These are phyloP conservation scores for Mucor velutinosus DNA, from an alignment of 371 early-diverging fungal species.

Conservation along the genomic window DNA sequence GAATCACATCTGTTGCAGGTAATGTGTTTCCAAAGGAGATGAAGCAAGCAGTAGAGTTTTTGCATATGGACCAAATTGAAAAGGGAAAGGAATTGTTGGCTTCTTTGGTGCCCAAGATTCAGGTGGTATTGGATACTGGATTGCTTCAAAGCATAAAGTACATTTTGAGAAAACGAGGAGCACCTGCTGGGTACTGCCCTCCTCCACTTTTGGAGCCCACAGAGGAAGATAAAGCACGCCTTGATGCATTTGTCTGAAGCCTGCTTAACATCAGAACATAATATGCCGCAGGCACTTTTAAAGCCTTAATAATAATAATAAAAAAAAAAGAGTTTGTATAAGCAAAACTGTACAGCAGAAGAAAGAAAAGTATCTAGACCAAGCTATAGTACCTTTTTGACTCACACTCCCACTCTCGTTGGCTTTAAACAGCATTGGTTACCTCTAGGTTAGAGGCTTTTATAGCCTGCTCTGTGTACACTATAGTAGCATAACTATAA, in stretches of 20 bases:
- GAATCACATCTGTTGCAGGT: constrained; percentile 28
- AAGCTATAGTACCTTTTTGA: no score
- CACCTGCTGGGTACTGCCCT: constrained; percentile 29
- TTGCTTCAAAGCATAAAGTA: constrained; percentile 26
- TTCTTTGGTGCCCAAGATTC: constrained; percentile 6
- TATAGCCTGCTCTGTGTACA: no score
- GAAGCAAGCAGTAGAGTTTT: constrained; percentile 11
- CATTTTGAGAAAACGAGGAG: constrained; percentile 28
- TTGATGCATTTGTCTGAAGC: background rate
- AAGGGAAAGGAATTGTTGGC: constrained; percentile 17
- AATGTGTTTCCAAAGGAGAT: constrained; percentile 24
- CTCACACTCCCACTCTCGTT: no score
- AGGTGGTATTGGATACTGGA: constrained; percentile 15
- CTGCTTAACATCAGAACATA: background rate
- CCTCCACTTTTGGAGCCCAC: constrained; percentile 25
- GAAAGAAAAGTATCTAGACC: no score
- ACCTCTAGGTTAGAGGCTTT: no score
- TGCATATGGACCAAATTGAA: constrained; percentile 8
- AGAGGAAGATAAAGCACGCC: constrained; percentile 7
- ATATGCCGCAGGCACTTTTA: no score
- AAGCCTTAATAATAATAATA: background rate
- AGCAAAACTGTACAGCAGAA: no score
- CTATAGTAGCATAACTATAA: no score
- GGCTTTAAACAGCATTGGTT: no score
- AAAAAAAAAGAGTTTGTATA: background rate